Base-by-base conservation (phyloP, 2,329 filamentous ascomycete species). In the Pleoardoris graminearum region DNA sequence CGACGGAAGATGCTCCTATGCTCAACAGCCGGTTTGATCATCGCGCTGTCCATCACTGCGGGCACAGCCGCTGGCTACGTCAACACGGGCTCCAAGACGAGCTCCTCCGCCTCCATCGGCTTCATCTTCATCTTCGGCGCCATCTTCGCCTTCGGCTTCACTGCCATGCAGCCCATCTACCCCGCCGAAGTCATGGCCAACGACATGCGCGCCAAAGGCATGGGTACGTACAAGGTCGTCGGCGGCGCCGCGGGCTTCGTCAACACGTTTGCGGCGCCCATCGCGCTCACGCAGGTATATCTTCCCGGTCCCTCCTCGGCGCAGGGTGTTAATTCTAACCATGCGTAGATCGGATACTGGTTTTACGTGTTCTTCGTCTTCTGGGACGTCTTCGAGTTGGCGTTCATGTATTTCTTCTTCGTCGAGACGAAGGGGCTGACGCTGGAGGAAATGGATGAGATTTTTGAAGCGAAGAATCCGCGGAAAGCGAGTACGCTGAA, bases 251-350 rank as follows among this genome's bases (percentile, higher is more conserved):
- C 61, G 3, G 60, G 59, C 11, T 62, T 62, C 33, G 44, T 64
- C 17, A 64, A 64, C 25, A 64, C 61, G 5, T 64, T 61, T 49
- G 59, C 54, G 3, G 59, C 55, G 10, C 61, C 61, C 5, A 59
- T 59, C 25, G 61, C 59, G 3, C 49, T 85, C 38, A 82, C 85
- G 69, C 85, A 82, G 17, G 74, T 76, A 67, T 12, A n/a, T 8
- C 8, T 36, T 17, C 33, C 12, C 16, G 3, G 33, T 36, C n/a
- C 14, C 16, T 32, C 30, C 30, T 6, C 12, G 10, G 4, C n/a
- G n/a, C 30, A 32, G 11, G 4, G 30, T 32, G 33, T 27, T 36
- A n/a, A 14, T 39, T 11, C 50, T 58, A 27, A 59, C 46, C 7
- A 10, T 23, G 23, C 4, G 7, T 23, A 64, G 59, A 64, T 65